Evolutionary conservation across 2,329 filamentous ascomycete genomes (phyloP).

Genomic region (Dothistroma pini): DNA sequence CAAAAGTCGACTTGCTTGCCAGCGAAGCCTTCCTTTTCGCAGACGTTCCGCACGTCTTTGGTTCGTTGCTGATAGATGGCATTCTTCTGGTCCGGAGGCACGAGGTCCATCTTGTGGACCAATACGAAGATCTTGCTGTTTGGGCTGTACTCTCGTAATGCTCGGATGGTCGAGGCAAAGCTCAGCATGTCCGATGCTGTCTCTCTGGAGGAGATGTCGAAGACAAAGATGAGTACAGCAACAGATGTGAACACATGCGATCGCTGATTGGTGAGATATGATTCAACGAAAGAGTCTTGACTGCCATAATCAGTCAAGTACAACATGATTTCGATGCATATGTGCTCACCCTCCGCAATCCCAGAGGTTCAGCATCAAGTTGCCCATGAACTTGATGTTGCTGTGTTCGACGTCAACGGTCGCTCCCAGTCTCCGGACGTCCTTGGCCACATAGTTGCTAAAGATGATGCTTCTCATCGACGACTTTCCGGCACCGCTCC

Average conservation of each 20-base stretch:
- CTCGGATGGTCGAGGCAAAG: constrained; percentile 85
- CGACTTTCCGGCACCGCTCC: constrained; percentile 94
- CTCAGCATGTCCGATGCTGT: constrained; percentile 90
- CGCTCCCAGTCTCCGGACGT: constrained; percentile 85
- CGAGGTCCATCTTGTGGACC: constrained; percentile 98
- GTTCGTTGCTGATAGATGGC: constrained; percentile 82
- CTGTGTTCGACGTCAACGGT: constrained; percentile 99
- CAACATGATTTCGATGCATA: neutral
- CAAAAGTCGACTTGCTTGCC: constrained; percentile 67
- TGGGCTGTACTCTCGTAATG: constrained; percentile 79
- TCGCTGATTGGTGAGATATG: constrained; percentile 92
- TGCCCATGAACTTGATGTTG: constrained; percentile 98
- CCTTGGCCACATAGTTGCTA: constrained; percentile 96
- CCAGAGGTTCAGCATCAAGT: constrained; percentile 95
- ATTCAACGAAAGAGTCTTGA: constrained; percentile 98
- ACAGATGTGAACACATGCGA: constrained; percentile 96
- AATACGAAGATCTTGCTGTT: constrained; percentile 85
- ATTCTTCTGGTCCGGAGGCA: constrained; percentile 74
- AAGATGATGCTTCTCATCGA: constrained; percentile 99
- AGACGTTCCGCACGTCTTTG: constrained; percentile 70
- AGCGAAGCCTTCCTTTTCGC: constrained; percentile 58
- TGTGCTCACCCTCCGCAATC: constrained; percentile 81
- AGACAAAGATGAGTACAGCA: constrained; percentile 97
- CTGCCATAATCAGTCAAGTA: constrained; percentile 43
- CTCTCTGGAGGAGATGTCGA: constrained; percentile 95